Base-by-base conservation (phyloP, 2,329 filamentous ascomycete genomes). In the Cercospora zeina region DNA sequence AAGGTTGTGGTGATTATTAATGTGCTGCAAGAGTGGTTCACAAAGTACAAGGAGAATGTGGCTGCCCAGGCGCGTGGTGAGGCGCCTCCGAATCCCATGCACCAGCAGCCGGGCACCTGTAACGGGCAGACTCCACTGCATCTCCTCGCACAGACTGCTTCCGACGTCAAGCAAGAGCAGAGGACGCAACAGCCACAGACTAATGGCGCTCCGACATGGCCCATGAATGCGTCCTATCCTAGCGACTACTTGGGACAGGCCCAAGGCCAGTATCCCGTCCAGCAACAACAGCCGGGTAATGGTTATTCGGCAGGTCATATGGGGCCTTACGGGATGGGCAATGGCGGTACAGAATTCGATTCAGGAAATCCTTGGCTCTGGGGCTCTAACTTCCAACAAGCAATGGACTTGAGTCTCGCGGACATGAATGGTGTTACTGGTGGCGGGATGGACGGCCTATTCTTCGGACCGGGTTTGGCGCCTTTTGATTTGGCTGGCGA, bases 1-100 rank as follows among this genome's bases (percentile, higher is more conserved):
- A 82, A 82, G 64, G 78, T 81, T 51, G 74, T 79, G 62, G 76
- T 76, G 47, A 80, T 82, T 27, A 74, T 80, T 30, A 74, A 76
- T 37, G 72, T 79, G 11, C 71, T 82, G 4, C 74, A 76, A 37
- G 78, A 80, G 54, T 80, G 78, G 67, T 80, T 82, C 64, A 71
- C 61, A 16, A 71, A 72, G 62, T 74, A 76, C 62, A 73, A 75
- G 57, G 70, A 72, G 39, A 70, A 68, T 31, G 58, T 70, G 10
- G 62, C 61, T 8, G 66, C 68, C 16, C 68, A 69, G 51, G 53
- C 60, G 10, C 50, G 67, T 24, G 62, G 67, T 57, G 66, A 69
- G 45, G 58, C 59, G 24, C 31, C 58, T 14, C 61, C 59, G 16
- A 60, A 65, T 21, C 59, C 65, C 8, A 42, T 58, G 19, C 58